phyloP scores from a whole-genome alignment of 257 asterid genomes.

The Solanum chiquidenum region DNA sequence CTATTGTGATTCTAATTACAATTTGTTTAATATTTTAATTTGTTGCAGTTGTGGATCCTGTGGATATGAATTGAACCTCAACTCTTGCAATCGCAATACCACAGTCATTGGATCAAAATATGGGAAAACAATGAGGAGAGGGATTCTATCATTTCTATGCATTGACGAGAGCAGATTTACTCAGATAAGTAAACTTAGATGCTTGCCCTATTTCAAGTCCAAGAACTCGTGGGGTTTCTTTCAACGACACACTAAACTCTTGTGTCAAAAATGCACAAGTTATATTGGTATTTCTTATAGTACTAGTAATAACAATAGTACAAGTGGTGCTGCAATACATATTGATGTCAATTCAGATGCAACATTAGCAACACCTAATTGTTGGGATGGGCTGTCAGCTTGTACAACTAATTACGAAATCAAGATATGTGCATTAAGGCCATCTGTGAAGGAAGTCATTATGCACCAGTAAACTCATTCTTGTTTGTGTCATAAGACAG shows the following conservation, averaged over 20 bases:
- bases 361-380: background rate
- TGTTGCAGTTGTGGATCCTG: conserved; percentile 50
- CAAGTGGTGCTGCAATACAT: background rate
- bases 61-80: conserved; percentile 41
- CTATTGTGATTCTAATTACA: background rate
- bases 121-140: conserved; percentile 34
- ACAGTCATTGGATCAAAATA: conserved; percentile 21
- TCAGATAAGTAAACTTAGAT: conserved; percentile 20
- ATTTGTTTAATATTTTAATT: background rate
- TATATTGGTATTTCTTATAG: conserved; percentile 19
- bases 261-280: conserved; percentile 35
- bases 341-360: conserved; percentile 1
- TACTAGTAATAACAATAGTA: background rate
- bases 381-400: conserved; percentile 45
- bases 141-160: conserved; percentile 36
- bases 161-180: conserved; percentile 45
- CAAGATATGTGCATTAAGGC: conserved; percentile 31
- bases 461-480: background rate
- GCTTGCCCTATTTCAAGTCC: conserved; percentile 23
- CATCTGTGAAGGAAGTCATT: conserved; percentile 3
- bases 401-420: conserved; percentile 20
- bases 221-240: conserved; percentile 28
- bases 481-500: background rate
- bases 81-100: conserved; percentile 39
- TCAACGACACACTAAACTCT: conserved; percentile 21